phyloP scores from a whole-genome alignment of 208 protist genomes.

The Acanthamoeba comandoni region DNA sequence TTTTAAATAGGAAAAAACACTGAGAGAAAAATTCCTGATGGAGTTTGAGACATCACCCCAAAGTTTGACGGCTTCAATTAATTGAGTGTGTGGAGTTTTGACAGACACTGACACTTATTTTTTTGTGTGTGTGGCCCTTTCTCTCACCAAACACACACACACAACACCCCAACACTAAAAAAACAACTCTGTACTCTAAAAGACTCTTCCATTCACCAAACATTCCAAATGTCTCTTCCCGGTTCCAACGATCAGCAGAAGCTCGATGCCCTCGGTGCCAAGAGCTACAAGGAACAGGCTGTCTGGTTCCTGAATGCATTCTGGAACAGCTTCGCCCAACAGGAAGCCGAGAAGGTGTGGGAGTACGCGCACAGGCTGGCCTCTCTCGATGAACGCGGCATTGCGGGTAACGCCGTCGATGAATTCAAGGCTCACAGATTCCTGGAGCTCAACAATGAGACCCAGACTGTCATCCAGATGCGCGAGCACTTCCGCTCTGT shows the following conservation, averaged over 20 bases:
- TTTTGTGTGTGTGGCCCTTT: too few relatives aligned
- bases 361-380: conserved; percentile 24
- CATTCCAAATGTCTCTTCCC: not conserved
- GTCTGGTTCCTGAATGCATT: conserved; percentile 79
- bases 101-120: too few relatives aligned
- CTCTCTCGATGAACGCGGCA: conserved; percentile 63
- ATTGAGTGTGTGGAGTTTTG: too few relatives aligned
- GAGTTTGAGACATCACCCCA: too few relatives aligned
- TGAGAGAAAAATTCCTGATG: too few relatives aligned
- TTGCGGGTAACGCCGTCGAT: conserved; percentile 18
- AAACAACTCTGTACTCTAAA: not conserved
- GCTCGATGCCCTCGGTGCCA: not conserved
- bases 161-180: not conserved
- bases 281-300: conserved; percentile 73
- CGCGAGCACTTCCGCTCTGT: conserved; percentile 65
- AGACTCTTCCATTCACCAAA: conserved; percentile 5
- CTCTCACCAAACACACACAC: too few relatives aligned
- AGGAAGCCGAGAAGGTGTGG: conserved; percentile 69
- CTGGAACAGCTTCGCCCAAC: conserved; percentile 1
- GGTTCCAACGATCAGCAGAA: conserved; percentile 43
- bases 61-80: too few relatives aligned
- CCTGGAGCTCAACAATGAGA: conserved; percentile 70
- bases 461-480: conserved; percentile 70
- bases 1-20: too few relatives aligned
- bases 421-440: conserved; percentile 74